Evolutionary conservation across 192 early-diverging fungal genomes (phyloP), one percentile per base, ranked within the genome.

Genomic region (Irineochytrium annulatum): DNA sequence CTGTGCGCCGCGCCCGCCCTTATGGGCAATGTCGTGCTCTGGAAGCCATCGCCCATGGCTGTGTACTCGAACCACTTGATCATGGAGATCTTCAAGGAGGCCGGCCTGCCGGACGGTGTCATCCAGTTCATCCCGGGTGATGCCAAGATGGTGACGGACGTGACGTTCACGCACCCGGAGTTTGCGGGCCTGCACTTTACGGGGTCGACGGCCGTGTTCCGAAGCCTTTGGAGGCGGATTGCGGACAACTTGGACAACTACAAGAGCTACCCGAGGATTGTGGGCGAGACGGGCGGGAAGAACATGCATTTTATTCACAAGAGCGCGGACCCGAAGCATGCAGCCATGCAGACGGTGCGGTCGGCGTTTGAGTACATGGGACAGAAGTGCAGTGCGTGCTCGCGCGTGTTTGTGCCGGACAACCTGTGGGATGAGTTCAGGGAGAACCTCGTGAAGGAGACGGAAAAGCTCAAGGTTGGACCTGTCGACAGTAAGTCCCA

Each of bases 241-340:
- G 90, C 86, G 34, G 76, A 86, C 68, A 96, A 98, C 81, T 84
- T 98, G 49, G 86, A 93, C 59, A 81, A 63, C 43, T 98, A 96
- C 82, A 84, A 83, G 70, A 86, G 85, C 49, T 98, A 94, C 74
- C 95, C 95, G 46, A 89, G 95, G 69, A 89, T 98, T 57, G 94
- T 98, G 17, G 95, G 95, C 69, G 95, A 98, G 76, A 96, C 95
- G 28, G 96, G 96, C 69, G 96, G 96, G 55, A 98, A 98, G 81
- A 98, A 98, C 87, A 95, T 92, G 84, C 96, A 98, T 67, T 75
- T 98, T 55, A 68, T 96, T 44, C 94, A 97, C 75, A 80, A 89
- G 65, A 66, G 70, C 51, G 91, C 87, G 39, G 85, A 90, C 73
- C 74, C 88, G 28, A 77, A 75, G 33, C 80, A 85, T 39, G 93